Conservation (phyloP, 371 early-diverging fungal species). For the Mortierella sp. region DNA sequence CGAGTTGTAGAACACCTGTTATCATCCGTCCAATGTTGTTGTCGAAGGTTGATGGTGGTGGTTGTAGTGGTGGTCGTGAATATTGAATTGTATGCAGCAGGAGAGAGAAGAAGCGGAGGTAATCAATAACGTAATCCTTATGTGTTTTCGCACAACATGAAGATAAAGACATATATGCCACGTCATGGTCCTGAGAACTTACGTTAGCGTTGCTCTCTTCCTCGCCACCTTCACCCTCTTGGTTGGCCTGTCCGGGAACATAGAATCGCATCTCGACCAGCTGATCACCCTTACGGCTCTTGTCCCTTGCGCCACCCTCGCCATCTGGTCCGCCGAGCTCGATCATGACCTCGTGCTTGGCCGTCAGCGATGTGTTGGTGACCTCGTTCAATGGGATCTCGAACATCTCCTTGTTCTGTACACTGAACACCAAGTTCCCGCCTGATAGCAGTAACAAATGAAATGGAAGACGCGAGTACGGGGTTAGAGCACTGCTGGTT, state of each 20-base stretch:
- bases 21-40: background rate
- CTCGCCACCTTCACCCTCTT: conserved; percentile 67
- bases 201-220: conserved; percentile 80
- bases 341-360: conserved; percentile 93
- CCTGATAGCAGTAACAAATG: conserved; percentile 60
- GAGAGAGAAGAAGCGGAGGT: background rate
- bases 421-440: conserved; percentile 83
- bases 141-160: background rate
- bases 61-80: background rate
- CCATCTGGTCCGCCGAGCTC: conserved; percentile 84
- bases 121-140: background rate
- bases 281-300: conserved; percentile 72
- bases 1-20: conserved; percentile 86
- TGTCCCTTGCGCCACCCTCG: conserved; percentile 63
- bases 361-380: conserved; percentile 87
- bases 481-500: background rate
- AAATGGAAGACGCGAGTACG: background rate
- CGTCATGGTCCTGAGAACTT: conserved; percentile 16
- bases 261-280: conserved; percentile 95
- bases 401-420: conserved; percentile 87
- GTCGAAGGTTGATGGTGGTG: background rate
- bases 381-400: conserved; percentile 93
- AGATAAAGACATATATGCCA: background rate
- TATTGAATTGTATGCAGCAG: background rate
- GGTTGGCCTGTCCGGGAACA: conserved; percentile 87